Evolutionary conservation across 768 basidiomycete species (phyloP), one percentile per base, ranked within the genome.

Genomic region (Mycena floridula): DNA sequence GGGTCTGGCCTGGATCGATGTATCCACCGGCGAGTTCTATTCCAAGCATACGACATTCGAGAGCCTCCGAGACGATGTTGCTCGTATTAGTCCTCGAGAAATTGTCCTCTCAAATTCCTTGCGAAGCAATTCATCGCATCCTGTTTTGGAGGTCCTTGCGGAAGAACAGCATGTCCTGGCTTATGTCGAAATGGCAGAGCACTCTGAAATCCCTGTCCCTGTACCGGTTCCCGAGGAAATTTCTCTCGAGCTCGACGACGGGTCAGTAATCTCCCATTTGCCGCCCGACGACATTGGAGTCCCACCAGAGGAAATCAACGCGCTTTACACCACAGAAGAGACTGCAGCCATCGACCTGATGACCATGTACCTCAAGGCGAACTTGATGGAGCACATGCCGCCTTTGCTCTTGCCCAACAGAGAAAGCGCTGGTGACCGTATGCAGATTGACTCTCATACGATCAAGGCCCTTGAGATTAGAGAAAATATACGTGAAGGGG

Each of bases 1-100:
- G n/a, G 90, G 89, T 2, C 67, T 98, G 30, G 92, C 93, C 5
- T 97, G 93, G 85, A 91, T 89, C 21, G 94, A 98, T 58, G 79
- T 96, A 15, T 93, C 94, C 12, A 96, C 93, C 0, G 90, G 91
- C 48, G 93, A 95, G 57, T 90, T 95, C 61, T 92, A 87, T 61
- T 83, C 87, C 9, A 88, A 88, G 51, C 59, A 62, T 5, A 72
- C 77, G 9, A 61, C 68, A 2, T 39, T 72, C 13, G 77, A 78
- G 20, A 66, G 59, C 30, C 63, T 98, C 24, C 77, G 79, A 43
- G 91, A 96, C 55, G 87, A 95, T 49, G 67, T 98, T 21, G 81
- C 81, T 7, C 79, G 91, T 18, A 85, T 96, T 36, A 66, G 65
- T 25, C 94, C 94, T 5, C 77, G 77, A 41, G 93, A 97, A 62